These are phyloP conservation scores for Macrotyloma uniflorum DNA, from an alignment of 306 rosid species.

Conservation along the genomic window DNA sequence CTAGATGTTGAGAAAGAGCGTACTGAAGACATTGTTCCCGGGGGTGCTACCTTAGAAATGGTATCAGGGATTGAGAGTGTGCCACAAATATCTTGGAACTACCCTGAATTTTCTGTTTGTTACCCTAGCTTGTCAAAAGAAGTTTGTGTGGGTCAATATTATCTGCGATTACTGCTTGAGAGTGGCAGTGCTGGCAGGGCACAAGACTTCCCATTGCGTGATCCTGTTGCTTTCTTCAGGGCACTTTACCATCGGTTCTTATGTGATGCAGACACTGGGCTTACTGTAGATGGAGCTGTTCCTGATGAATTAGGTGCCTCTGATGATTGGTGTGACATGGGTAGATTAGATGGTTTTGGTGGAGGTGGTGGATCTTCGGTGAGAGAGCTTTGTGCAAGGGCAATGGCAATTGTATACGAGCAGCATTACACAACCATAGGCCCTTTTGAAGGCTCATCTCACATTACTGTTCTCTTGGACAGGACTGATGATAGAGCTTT, in stretches of 20 bases:
- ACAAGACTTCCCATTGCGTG: constrained; percentile 92
- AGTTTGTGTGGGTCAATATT: constrained; percentile 99
- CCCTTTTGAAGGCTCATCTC: constrained; percentile 95
- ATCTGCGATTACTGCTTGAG: constrained; percentile 94
- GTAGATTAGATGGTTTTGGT: constrained; percentile 98
- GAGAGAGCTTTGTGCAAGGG: constrained; percentile 98
- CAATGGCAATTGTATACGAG: constrained; percentile 98
- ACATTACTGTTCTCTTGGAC: constrained; percentile 93
- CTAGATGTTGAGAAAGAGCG: constrained; percentile 98
- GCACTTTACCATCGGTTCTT: constrained; percentile 94
- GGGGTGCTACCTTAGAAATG: constrained; percentile 62
- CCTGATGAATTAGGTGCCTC: constrained; percentile 99
- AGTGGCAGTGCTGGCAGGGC: constrained; percentile 95
- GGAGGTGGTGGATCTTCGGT: constrained; percentile 99
- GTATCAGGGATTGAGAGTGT: constrained; percentile 68
- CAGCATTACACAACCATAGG: constrained; percentile 87
- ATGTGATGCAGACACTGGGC: constrained; percentile 98
- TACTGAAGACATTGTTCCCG: constrained; percentile 95
- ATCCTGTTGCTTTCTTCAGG: constrained; percentile 94
- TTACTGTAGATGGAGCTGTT: constrained; percentile 96
- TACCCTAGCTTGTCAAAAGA: constrained; percentile 97
- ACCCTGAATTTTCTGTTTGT: constrained; percentile 85
- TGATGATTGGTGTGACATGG: constrained; percentile 99
- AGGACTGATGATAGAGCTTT: constrained; percentile 98
- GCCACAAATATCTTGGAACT: constrained; percentile 97